These are phyloP conservation scores for Sporodiniella umbellata DNA, from an alignment of 371 early-diverging fungal species.

Conservation along the genomic window DNA sequence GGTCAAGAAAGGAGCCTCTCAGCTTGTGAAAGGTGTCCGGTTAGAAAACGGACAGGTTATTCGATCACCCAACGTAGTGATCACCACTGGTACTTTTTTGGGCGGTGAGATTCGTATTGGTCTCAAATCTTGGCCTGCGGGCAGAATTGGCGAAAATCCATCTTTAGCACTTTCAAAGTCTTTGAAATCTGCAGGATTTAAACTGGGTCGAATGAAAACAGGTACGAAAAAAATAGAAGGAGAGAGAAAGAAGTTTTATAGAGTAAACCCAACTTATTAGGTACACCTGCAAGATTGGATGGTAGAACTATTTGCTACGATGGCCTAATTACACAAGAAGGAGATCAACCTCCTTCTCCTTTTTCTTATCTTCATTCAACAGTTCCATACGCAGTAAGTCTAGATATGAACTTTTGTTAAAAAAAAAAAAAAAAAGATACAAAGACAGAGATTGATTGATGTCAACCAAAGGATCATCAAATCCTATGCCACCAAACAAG, in stretches of 20 bases:
- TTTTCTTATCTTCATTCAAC: conserved; percentile 73
- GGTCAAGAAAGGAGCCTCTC: conserved; percentile 24
- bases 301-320: conserved; percentile 74
- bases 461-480: conserved; percentile 47
- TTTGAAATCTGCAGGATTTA: conserved; percentile 71
- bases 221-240: conserved; percentile 29
- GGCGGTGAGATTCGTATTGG: conserved; percentile 83
- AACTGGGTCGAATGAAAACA: conserved; percentile 76
- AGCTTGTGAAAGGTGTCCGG: conserved; percentile 34
- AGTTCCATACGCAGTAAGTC: conserved; percentile 58
- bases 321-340: conserved; percentile 61
- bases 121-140: conserved; percentile 73
- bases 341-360: conserved; percentile 74
- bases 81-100: conserved; percentile 86
- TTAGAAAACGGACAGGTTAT: conserved; percentile 66
- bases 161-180: conserved; percentile 76
- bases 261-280: too few relatives aligned
- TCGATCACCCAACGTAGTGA: conserved; percentile 69
- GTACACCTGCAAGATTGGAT: conserved; percentile 80
- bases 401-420: too few relatives aligned
- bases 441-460: neutral
- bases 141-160: conserved; percentile 75
- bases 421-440: neutral
- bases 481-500: conserved; percentile 76
- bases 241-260: neutral